Conservation (phyloP, 176 grass and related monocot genomes). For the Saccharum spontaneum region DNA sequence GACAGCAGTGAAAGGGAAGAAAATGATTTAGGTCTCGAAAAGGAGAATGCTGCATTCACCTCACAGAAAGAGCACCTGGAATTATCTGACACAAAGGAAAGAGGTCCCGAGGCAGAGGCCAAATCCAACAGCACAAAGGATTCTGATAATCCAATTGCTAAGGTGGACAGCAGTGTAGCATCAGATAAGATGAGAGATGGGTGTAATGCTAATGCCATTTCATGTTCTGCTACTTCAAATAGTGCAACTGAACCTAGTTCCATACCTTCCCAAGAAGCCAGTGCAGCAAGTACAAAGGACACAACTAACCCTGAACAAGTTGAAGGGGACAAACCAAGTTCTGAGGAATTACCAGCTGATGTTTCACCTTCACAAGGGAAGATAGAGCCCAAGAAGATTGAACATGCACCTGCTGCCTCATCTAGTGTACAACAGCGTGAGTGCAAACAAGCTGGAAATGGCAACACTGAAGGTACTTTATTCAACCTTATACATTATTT, state of each 20-base stretch:
- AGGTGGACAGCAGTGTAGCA: conserved; percentile 8
- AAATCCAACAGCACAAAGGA: conserved; percentile 2
- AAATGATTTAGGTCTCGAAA: conserved; percentile 12
- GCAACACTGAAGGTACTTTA: conserved; percentile 37
- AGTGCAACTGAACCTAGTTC: conserved; percentile 30
- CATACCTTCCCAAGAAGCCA: conserved; percentile 31
- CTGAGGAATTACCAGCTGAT: conserved; percentile 7
- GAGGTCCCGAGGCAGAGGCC: not conserved
- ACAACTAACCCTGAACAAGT: not conserved
- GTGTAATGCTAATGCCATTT: conserved; percentile 17
- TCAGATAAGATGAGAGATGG: conserved; percentile 39
- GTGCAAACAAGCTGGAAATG: conserved; percentile 22
- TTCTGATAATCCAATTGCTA: conserved; percentile 22
- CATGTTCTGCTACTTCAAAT: not conserved
- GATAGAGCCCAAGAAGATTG: conserved; percentile 8
- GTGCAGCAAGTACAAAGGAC: conserved; percentile 19
- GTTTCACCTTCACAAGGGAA: conserved; percentile 28
- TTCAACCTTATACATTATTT: conserved; percentile 12
- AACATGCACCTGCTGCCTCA: conserved; percentile 12
- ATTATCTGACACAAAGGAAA: conserved; percentile 23
- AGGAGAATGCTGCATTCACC: conserved; percentile 13
- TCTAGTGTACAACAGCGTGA: conserved; percentile 23
- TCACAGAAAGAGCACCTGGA: conserved; percentile 15
- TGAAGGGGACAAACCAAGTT: conserved; percentile 16
- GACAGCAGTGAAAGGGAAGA: conserved; percentile 16